These are phyloP conservation scores for Leccinum rimulosum DNA, from an alignment of 768 basidiomycete genomes.

Conservation along the genomic window DNA sequence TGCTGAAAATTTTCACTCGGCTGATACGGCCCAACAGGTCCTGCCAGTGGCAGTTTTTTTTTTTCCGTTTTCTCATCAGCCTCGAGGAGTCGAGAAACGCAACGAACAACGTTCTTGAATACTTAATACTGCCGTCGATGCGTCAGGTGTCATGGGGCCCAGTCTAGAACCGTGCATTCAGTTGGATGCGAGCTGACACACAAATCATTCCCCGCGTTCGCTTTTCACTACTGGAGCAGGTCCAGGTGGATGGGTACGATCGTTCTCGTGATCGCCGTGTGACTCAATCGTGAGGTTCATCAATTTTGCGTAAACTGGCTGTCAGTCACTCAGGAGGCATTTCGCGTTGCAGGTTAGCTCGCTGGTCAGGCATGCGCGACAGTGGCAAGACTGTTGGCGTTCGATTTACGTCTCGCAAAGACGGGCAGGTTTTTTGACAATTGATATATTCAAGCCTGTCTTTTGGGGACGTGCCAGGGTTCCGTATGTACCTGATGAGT, in stretches of 20 bases:
- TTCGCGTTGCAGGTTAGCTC: neutral
- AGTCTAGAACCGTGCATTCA: neutral
- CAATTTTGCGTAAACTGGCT: slow-evolving; percentile 6
- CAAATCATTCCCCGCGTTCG: neutral
- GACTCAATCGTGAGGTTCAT: neutral
- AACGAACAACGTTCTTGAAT: neutral
- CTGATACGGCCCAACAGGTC: slow-evolving; percentile 1
- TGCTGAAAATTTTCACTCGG: slow-evolving; percentile 3
- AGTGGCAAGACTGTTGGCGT: slow-evolving; percentile 9
- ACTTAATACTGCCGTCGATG: neutral
- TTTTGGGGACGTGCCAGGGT: neutral
- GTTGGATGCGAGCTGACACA: neutral
- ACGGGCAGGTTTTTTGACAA: slow-evolving; percentile 3
- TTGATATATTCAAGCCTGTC: slow-evolving; percentile 10
- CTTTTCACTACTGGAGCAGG: neutral
- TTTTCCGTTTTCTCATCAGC: too few species aligned
- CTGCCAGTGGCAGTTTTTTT: neutral
- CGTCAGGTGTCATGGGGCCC: neutral
- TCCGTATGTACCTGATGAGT: slow-evolving; percentile 1
- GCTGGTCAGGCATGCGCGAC: neutral
- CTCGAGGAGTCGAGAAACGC: slow-evolving; percentile 4
- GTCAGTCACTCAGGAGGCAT: slow-evolving; percentile 8
- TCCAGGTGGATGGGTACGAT: neutral
- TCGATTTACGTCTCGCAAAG: slow-evolving; percentile 22
- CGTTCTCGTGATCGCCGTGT: slow-evolving; percentile 9